Evolutionary conservation across 805 yeast species (phyloP), one percentile per base, ranked within the genome.

Genomic region (Kuraishia floccosa): DNA sequence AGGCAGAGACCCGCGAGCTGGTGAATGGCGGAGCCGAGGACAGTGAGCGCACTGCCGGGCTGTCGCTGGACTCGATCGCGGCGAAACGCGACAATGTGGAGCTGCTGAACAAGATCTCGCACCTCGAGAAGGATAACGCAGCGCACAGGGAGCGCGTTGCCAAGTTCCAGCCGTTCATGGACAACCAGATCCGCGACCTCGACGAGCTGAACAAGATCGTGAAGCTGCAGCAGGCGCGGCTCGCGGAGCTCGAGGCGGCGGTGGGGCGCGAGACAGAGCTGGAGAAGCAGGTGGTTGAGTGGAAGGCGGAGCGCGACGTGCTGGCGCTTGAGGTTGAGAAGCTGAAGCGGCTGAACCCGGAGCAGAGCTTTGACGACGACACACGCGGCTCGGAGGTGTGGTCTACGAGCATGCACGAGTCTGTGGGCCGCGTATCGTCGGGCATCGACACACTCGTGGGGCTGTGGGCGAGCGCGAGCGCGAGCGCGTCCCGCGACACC

Each of bases 181-280:
- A 56, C 12, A 60, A 66, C 25, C 72, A 72, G 42, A 58, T 76
- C 33, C 49, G 65, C 7, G 72, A 73, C 33, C 54, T 76, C 21
- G 55, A 62, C 9, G 61, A 61, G 14, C 50, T 80, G 45, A 78
- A 77, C 42, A 52, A 58, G 13, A 45, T 79, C 16, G 63, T 80
- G 18, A 63, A 68, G 39, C 50, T 53, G 5, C 86, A 74, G 49
- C 68, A 68, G 32, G 53, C 49, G 3, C 52, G 60, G 38, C 62
- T 76, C 26, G 54, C 51, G 2, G 45, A 48, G 11, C 58, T 72
- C 39, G 46, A 61, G 12, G 31, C 37, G 3, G 62, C 64, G 36
- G 50, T 75, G 1, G 54, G 51, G 30, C 62, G 56, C 17, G 65
- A 69, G 36, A 63, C 65, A 36, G 49, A 41, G 4, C 53, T 67